phyloP scores from a whole-genome alignment of 352 stramenopile species.

The Globisporangium yorkense region DNA sequence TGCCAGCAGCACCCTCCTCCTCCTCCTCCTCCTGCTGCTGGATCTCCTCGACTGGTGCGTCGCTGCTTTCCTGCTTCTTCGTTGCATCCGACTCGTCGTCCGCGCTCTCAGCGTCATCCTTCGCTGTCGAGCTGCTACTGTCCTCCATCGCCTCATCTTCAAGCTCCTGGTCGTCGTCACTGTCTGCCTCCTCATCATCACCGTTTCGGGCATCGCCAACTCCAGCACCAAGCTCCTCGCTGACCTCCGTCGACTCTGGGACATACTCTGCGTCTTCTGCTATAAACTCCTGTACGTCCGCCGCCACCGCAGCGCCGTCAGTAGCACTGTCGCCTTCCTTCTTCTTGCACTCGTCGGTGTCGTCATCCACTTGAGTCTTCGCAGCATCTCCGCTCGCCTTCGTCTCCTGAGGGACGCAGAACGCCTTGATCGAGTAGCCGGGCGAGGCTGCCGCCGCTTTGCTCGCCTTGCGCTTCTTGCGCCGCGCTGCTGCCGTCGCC shows the following conservation, averaged over 20 bases:
- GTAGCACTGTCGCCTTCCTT: neutral
- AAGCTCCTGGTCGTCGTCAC: neutral
- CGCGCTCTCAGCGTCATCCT: neutral
- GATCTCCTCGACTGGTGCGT: neutral
- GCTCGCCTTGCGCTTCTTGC: conserved; percentile 12
- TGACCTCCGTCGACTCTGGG: conserved; percentile 2
- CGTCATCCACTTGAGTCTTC: neutral
- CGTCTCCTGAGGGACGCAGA: conserved; percentile 25
- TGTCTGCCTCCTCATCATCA: neutral
- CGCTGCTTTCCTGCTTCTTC: neutral
- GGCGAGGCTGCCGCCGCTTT: conserved; percentile 26
- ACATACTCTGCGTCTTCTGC: neutral
- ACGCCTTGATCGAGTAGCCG: conserved; percentile 47
- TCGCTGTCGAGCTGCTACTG: neutral
- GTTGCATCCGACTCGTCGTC: neutral
- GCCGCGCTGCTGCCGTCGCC: conserved; percentile 14
- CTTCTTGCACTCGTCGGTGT: neutral
- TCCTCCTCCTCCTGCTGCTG: neutral
- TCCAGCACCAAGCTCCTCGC: neutral
- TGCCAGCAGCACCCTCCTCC: neutral
- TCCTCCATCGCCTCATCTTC: neutral
- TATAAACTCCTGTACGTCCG: neutral
- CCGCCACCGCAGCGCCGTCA: neutral
- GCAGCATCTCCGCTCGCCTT: neutral
- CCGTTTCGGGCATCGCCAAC: neutral